These are phyloP conservation scores for Eruca vesicaria DNA, from an alignment of 441 rosid species.

Conservation along the genomic window DNA sequence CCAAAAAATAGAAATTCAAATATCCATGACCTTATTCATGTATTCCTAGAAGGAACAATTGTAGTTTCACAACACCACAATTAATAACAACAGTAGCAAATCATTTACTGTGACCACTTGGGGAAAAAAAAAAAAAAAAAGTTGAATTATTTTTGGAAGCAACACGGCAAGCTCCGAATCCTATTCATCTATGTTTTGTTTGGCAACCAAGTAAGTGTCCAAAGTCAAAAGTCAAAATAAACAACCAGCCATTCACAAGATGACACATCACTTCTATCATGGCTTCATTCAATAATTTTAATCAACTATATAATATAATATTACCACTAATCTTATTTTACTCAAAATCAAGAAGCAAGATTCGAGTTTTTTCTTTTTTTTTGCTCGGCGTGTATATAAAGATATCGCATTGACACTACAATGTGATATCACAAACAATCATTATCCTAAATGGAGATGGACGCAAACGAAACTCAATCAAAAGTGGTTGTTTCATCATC, in stretches of 20 bases:
- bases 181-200: background rate
- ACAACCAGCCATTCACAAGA: background rate
- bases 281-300: background rate
- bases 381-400: background rate
- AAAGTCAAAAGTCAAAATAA: slow-evolving; percentile 20
- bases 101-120: background rate
- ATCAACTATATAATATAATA: background rate
- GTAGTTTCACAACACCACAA: background rate
- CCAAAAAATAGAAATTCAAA: too few relatives aligned
- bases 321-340: background rate
- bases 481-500: background rate
- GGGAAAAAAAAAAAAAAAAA: background rate
- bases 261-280: background rate
- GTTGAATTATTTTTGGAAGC: background rate
- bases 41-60: too few relatives aligned
- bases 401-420: background rate
- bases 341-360: background rate
- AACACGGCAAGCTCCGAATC: background rate
- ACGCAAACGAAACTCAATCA: background rate
- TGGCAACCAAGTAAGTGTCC: slow-evolving; percentile 23
- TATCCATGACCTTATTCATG: background rate
- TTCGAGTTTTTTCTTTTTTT: background rate
- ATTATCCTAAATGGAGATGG: background rate
- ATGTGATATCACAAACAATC: slow-evolving; percentile 22
- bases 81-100: background rate